Conservation (phyloP, 139 green algal species). For the Closterium sp. region DNA sequence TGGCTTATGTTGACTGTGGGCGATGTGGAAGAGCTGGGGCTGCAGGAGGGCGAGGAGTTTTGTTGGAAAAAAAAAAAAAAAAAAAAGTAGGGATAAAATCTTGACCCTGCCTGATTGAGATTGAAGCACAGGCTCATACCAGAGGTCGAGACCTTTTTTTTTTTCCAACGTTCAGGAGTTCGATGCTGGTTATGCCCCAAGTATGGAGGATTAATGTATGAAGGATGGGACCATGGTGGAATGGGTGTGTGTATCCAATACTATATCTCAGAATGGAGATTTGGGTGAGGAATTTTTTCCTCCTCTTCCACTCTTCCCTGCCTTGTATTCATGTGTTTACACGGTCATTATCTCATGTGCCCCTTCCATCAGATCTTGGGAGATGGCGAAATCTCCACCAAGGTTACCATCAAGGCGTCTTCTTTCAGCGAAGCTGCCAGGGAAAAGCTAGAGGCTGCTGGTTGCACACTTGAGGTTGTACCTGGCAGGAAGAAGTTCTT, state of each 20-base stretch:
- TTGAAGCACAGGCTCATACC: not conserved
- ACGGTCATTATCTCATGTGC: too few species aligned
- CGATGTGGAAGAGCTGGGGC: constrained; percentile 65
- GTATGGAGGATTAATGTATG: too few species aligned
- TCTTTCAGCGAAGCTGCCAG: constrained; percentile 76
- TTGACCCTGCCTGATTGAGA: not conserved
- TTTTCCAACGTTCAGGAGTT: too few species aligned
- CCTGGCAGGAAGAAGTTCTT: constrained; percentile 24
- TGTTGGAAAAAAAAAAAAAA: too few species aligned
- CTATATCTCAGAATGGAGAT: too few species aligned
- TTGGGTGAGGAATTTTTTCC: too few species aligned
- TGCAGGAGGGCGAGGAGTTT: constrained; percentile 77
- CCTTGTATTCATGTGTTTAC: too few species aligned
- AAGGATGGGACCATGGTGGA: not conserved
- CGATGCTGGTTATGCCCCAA: too few species aligned
- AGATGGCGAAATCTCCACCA: constrained; percentile 71
- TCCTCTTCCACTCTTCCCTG: too few species aligned
- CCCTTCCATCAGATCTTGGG: constrained; percentile 76
- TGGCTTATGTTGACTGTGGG: too few species aligned
- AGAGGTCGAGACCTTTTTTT: not conserved
- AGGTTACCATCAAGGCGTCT: constrained; percentile 78
- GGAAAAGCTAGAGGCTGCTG: constrained; percentile 84
- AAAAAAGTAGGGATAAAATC: too few species aligned
- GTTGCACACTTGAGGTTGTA: constrained; percentile 59
- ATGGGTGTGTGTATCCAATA: not conserved